These are phyloP conservation scores for Epichloe bromicola DNA, from an alignment of 2,329 filamentous ascomycete genomes.

Conservation along the genomic window DNA sequence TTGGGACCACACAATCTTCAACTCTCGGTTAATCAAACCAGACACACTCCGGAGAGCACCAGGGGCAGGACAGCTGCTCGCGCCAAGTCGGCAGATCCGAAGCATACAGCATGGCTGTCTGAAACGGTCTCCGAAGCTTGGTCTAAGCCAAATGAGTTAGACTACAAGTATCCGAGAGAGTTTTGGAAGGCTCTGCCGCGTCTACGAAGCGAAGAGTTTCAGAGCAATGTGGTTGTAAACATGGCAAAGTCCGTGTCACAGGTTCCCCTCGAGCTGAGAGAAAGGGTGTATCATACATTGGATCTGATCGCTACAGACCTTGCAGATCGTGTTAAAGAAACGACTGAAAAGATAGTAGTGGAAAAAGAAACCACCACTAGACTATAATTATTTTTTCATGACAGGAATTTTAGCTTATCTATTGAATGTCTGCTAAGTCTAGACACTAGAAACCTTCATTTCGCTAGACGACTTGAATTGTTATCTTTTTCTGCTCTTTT, in stretches of 20 bases:
- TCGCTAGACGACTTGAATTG: no score
- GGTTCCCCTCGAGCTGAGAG: background rate
- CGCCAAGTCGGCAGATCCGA: background rate
- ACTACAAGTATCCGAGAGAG: background rate
- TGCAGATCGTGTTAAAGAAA: background rate
- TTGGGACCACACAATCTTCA: constrained; percentile 16
- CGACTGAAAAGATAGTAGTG: background rate
- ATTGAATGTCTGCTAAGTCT: no score
- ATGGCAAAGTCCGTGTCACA: background rate
- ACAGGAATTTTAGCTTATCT: no score
- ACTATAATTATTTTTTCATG: no score
- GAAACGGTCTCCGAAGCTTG: background rate
- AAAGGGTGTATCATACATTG: background rate
- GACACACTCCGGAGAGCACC: background rate
- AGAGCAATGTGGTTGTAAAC: background rate
- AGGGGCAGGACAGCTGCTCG: background rate
- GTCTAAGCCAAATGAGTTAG: background rate
- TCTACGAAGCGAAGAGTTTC: background rate
- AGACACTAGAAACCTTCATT: no score
- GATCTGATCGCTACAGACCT: background rate
- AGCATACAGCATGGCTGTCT: background rate
- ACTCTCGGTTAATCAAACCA: background rate
- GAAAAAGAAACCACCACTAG: background rate
- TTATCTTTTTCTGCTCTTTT: no score
- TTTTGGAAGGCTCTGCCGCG: background rate